Conservation (phyloP, 2,329 filamentous ascomycete species). For the Didymellaceae sp. region DNA sequence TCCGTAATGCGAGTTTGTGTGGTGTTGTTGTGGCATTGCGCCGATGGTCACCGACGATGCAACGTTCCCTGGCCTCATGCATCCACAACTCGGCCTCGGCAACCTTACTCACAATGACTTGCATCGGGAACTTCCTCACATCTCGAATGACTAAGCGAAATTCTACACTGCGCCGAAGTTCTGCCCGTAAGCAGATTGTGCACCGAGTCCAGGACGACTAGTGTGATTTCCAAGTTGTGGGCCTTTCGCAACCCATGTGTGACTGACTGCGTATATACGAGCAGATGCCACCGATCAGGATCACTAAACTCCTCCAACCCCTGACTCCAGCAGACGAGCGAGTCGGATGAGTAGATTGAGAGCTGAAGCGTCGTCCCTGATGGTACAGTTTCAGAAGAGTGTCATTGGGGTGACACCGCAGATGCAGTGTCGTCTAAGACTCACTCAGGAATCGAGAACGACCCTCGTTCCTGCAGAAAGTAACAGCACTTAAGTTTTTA, state of each 20-base stretch:
- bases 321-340: slow-evolving; percentile 3
- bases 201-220: not conserved
- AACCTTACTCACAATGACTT: not conserved
- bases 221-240: too few species aligned
- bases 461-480: slow-evolving; percentile 7
- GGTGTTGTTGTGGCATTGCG: slow-evolving; percentile 22
- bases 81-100: slow-evolving; percentile 12
- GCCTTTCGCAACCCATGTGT: too few species aligned
- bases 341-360: not conserved
- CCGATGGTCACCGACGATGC: slow-evolving; percentile 39
- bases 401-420: slow-evolving; percentile 17
- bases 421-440: slow-evolving; percentile 4
- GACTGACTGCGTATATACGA: slow-evolving; percentile 8
- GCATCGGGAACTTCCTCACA: not conserved
- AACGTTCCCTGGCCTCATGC: slow-evolving; percentile 28
- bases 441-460: not conserved
- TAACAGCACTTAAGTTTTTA: slow-evolving; percentile 5
- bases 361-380: not conserved
- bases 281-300: not conserved
- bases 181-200: not conserved
- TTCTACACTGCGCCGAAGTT: not conserved
- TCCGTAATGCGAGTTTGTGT: slow-evolving; percentile 12
- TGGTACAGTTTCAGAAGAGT: slow-evolving; percentile 16
- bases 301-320: not conserved
- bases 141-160: not conserved